Conservation (phyloP, 208 protist genomes). For the Leishmania guyanensis region DNA sequence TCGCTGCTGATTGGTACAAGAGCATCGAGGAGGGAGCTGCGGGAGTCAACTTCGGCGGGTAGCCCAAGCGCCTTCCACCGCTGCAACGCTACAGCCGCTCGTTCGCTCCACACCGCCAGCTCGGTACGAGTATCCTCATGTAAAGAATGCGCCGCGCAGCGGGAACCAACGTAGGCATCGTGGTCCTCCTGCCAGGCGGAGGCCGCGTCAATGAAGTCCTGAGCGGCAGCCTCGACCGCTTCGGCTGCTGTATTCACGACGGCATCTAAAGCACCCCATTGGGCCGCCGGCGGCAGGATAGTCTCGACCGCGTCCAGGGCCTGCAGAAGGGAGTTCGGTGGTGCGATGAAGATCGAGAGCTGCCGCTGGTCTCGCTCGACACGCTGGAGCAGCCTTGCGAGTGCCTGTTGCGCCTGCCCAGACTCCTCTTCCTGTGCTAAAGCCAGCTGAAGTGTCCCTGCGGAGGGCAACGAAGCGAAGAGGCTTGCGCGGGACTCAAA, state of each 20-base stretch:
- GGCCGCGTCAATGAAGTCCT: conserved; percentile 10
- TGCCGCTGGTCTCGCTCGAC: conserved; percentile 20
- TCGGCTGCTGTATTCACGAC: conserved; percentile 9
- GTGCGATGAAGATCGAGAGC: conserved; percentile 16
- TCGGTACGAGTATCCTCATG: not conserved
- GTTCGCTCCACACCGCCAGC: conserved; percentile 18
- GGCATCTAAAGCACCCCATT: conserved; percentile 6
- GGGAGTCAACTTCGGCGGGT: conserved; percentile 3
- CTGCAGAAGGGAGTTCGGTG: conserved; percentile 17
- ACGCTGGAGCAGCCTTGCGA: conserved; percentile 21
- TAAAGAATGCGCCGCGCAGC: not conserved
- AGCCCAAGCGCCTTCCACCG: conserved; percentile 14
- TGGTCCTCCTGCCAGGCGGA: conserved; percentile 21
- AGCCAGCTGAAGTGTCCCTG: conserved; percentile 29
- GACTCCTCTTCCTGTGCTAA: conserved; percentile 26
- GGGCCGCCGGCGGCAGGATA: conserved; percentile 1
- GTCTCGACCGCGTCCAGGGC: conserved; percentile 27
- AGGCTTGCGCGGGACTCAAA: conserved; percentile 22
- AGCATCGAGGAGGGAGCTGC: conserved; percentile 6
- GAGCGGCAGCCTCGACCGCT: conserved; percentile 9
- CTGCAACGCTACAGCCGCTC: conserved; percentile 12
- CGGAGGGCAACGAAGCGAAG: conserved; percentile 27
- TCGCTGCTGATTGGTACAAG: conserved; percentile 19
- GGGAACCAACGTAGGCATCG: conserved; percentile 18
- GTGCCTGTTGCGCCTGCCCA: conserved; percentile 31